These are phyloP conservation scores for Tolypocladium paradoxum DNA, from an alignment of 2,329 filamentous ascomycete genomes.

Conservation along the genomic window DNA sequence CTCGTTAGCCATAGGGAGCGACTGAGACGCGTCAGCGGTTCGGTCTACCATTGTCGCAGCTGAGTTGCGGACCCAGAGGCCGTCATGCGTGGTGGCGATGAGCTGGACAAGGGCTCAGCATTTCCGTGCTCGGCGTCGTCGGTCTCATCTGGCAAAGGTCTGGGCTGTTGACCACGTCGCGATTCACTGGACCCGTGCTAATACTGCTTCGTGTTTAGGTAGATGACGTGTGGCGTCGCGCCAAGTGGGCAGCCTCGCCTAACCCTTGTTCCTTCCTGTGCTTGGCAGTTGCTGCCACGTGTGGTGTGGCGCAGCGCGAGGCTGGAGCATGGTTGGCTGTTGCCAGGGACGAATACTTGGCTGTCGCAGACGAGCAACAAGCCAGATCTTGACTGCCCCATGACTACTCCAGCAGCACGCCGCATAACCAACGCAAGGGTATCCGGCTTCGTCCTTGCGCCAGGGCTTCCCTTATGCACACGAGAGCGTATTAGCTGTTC, in stretches of 20 bases:
- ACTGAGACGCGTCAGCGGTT: not conserved
- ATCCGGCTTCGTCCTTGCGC: not conserved
- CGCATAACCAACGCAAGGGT: not conserved
- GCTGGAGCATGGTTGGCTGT: not conserved
- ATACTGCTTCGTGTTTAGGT: too few species aligned
- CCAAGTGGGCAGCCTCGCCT: not conserved
- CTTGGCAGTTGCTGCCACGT: not conserved
- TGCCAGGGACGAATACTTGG: not conserved
- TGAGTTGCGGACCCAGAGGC: not conserved
- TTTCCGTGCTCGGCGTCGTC: not conserved
- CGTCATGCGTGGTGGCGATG: not conserved
- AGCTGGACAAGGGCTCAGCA: not conserved
- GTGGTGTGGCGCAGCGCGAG: not conserved
- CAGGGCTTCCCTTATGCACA: not conserved
- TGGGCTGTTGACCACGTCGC: not conserved
- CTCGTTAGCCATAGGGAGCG: not conserved
- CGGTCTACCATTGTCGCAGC: conserved; percentile 1
- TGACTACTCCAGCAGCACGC: not conserved
- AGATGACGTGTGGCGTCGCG: not conserved
- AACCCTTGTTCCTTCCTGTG: not conserved
- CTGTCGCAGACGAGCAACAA: not conserved
- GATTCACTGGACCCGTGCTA: not conserved
- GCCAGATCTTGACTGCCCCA: not conserved
- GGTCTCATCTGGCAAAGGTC: not conserved
- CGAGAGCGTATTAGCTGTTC: not conserved